A percentile compares a stretch with the other conserved stretches of the same genome.
Evolutionary conservation across 345 rosid genomes (phyloP).

Genomic region (Limnanthes douglasii): DNA sequence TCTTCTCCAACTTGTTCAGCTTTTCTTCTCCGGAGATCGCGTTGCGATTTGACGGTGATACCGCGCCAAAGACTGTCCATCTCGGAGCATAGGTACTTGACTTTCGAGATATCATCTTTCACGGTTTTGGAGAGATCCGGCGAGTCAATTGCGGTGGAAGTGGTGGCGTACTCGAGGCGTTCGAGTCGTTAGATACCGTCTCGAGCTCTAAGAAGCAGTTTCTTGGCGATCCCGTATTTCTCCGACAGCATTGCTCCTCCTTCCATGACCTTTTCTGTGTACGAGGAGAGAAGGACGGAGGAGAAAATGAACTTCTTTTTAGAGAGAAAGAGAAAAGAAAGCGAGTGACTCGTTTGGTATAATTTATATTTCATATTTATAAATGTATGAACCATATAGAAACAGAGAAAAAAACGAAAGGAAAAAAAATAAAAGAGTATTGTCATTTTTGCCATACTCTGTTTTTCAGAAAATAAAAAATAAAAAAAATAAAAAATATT

Average conservation of each 20-base stretch:
- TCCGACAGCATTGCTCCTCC: constrained; percentile 71
- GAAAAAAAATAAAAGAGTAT: too few relatives aligned
- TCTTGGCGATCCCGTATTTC: constrained; percentile 40
- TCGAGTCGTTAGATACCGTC: constrained; percentile 82
- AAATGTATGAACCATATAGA: too few relatives aligned
- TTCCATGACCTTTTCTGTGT: constrained; percentile 13
- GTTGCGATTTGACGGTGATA: constrained; percentile 56
- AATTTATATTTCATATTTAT: too few relatives aligned
- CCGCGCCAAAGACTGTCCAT: constrained; percentile 90
- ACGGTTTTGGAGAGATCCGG: constrained; percentile 61
- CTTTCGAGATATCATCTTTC: constrained; percentile 58
- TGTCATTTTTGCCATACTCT: too few relatives aligned
- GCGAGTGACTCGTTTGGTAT: too few relatives aligned
- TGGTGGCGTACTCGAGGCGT: constrained; percentile 48
- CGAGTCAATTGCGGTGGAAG: constrained; percentile 42
- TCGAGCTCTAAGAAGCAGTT: constrained; percentile 44
- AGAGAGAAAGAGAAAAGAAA: too few relatives aligned
- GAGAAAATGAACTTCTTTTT: too few relatives aligned
- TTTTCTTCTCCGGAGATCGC: constrained; percentile 97
- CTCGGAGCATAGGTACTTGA: constrained; percentile 57
- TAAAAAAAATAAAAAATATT: too few relatives aligned
- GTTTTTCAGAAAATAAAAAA: too few relatives aligned
- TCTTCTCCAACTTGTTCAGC: constrained; percentile 87
- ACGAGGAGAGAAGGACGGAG: too few relatives aligned
- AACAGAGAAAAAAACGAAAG: too few relatives aligned